Conservation (phyloP, 1,284 basidiomycete genomes). For the Ganoderma leucocontextum region DNA sequence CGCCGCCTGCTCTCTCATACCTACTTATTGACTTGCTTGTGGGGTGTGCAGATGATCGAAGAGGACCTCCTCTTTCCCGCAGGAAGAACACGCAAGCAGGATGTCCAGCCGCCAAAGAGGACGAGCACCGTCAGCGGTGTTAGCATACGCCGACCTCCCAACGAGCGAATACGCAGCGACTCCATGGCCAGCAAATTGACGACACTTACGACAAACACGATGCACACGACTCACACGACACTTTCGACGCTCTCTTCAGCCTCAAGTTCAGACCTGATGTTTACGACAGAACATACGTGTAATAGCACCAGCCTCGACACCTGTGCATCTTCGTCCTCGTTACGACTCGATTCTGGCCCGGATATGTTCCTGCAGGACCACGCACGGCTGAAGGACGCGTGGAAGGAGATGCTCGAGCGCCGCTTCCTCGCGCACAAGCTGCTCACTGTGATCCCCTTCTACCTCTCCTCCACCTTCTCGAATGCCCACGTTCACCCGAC, state of each 20-base stretch:
- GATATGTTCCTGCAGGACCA: constrained; percentile 65
- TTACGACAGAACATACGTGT: constrained; percentile 25
- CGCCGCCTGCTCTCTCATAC: background rate
- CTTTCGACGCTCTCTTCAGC: constrained; percentile 10
- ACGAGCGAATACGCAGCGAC: constrained; percentile 25
- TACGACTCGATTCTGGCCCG: constrained; percentile 4
- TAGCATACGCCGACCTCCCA: constrained; percentile 14
- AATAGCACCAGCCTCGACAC: constrained; percentile 24
- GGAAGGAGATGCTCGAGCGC: constrained; percentile 71
- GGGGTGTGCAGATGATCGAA: constrained; percentile 63
- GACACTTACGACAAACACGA: constrained; percentile 11
- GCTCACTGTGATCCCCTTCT: constrained; percentile 71
- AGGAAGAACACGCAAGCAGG: constrained; percentile 31
- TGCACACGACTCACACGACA: constrained; percentile 9
- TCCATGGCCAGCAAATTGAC: constrained; percentile 27
- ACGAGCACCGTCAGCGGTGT: background rate
- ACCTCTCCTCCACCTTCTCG: constrained; percentile 66
- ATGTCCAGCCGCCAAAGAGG: background rate
- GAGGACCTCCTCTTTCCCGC: constrained; percentile 78
- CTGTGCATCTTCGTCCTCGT: constrained; percentile 19
- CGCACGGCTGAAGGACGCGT: constrained; percentile 63
- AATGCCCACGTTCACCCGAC: constrained; percentile 60
- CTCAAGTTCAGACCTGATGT: constrained; percentile 19
- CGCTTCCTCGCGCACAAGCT: constrained; percentile 65
- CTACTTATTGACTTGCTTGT: background rate